Percentiles rank a stretch among this genome's conserved stretches.
Conservation (phyloP, 345 rosid genomes). For the Eutrema japonicum region DNA sequence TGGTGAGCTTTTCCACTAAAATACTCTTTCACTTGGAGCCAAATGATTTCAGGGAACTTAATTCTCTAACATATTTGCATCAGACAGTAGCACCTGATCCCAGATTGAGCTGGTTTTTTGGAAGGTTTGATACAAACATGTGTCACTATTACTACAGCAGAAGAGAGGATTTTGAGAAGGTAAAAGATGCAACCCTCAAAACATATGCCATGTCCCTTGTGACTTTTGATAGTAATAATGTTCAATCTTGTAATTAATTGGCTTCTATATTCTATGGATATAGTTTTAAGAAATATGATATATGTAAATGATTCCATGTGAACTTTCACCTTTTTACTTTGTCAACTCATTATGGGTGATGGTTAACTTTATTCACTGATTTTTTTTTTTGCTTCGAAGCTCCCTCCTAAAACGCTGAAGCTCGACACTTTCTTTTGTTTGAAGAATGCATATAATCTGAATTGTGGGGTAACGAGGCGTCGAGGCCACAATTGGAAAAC, state of each 20-base stretch:
- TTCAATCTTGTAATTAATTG: slow-evolving; percentile 1
- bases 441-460: not conserved
- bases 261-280: not conserved
- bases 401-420: not conserved
- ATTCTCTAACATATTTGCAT: too few relatives aligned
- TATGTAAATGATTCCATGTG: not conserved
- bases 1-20: too few relatives aligned
- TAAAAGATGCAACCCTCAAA: not conserved
- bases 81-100: not conserved
- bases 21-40: too few relatives aligned
- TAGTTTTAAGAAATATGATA: not conserved
- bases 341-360: not conserved
- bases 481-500: not conserved
- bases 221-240: not conserved
- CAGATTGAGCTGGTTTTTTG: slow-evolving; percentile 16
- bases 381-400: not conserved
- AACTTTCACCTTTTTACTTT: not conserved
- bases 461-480: not conserved
- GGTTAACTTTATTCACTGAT: not conserved
- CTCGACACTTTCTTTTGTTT: not conserved
- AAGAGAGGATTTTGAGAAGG: not conserved
- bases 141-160: not conserved
- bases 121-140: slow-evolving; percentile 11
- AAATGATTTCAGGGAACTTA: too few relatives aligned
- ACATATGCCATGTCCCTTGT: slow-evolving; percentile 12